phyloP scores from a whole-genome alignment of 352 stramenopile genomes.

The Globisporangium ultimum region DNA sequence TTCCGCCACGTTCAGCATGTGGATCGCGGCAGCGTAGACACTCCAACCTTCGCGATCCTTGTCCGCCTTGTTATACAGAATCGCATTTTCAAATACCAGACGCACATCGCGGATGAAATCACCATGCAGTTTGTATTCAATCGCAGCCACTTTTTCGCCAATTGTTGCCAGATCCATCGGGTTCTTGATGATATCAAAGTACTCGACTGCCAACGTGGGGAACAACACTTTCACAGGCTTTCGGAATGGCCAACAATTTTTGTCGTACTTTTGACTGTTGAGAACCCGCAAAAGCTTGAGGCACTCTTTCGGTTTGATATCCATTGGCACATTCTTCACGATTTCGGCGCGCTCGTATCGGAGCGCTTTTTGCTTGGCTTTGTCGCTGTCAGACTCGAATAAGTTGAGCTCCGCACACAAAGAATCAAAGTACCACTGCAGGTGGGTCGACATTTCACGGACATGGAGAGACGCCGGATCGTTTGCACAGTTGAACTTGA shows the following conservation, averaged over 20 bases:
- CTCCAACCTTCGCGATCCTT: constrained; percentile 80
- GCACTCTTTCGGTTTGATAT: constrained; percentile 81
- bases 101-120: constrained; percentile 82
- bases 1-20: constrained; percentile 70
- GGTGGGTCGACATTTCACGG: constrained; percentile 75
- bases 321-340: constrained; percentile 52
- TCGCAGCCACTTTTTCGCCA: constrained; percentile 52
- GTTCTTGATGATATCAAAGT: constrained; percentile 80
- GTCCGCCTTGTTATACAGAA: constrained; percentile 76
- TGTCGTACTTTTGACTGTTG: constrained; percentile 86
- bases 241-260: constrained; percentile 84
- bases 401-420: constrained; percentile 69
- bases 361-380: constrained; percentile 37
- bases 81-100: constrained; percentile 83
- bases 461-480: constrained; percentile 71
- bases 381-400: constrained; percentile 13
- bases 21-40: constrained; percentile 70
- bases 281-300: constrained; percentile 73
- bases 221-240: constrained; percentile 77
- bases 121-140: constrained; percentile 78
- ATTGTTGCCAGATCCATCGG: constrained; percentile 83
- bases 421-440: constrained; percentile 85
- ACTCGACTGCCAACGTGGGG: constrained; percentile 61
- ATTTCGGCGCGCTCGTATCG: constrained; percentile 49
- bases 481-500: constrained; percentile 74